These are phyloP conservation scores for Fusarium protoensiforme DNA, from an alignment of 2,329 filamentous ascomycete species.

Conservation along the genomic window DNA sequence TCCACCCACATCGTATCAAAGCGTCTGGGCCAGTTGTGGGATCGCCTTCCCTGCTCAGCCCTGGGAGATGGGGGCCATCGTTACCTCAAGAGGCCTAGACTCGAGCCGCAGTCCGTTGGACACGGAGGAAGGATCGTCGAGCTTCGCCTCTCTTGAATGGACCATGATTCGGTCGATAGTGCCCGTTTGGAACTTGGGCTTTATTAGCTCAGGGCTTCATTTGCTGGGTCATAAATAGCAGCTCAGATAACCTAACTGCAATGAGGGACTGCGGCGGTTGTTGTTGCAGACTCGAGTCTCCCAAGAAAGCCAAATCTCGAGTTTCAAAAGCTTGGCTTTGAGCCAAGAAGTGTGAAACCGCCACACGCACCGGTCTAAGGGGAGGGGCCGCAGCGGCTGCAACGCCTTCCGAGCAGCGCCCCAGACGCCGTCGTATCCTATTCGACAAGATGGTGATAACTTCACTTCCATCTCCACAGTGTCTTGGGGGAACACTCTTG, in stretches of 20 bases:
- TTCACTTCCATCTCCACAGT: background rate
- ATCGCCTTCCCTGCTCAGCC: slow-evolving; percentile 12
- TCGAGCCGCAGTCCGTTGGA: background rate
- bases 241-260: background rate
- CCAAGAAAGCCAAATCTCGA: background rate
- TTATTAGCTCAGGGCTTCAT: background rate
- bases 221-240: background rate
- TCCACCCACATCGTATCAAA: background rate
- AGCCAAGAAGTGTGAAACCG: background rate
- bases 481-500: background rate
- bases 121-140: background rate
- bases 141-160: background rate
- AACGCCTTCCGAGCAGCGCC: background rate
- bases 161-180: background rate
- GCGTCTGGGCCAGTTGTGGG: background rate
- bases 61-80: slow-evolving; percentile 1
- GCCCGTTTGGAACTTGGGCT: background rate
- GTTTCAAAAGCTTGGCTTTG: background rate
- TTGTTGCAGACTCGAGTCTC: background rate
- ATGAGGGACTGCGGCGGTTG: background rate
- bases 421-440: background rate
- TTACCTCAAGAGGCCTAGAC: slow-evolving; percentile 8
- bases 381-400: background rate
- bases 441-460: background rate
- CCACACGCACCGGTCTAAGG: background rate